Evolutionary conservation across 2,329 filamentous ascomycete genomes (phyloP).

Genomic region (Ophiostoma himal-ulmi): DNA sequence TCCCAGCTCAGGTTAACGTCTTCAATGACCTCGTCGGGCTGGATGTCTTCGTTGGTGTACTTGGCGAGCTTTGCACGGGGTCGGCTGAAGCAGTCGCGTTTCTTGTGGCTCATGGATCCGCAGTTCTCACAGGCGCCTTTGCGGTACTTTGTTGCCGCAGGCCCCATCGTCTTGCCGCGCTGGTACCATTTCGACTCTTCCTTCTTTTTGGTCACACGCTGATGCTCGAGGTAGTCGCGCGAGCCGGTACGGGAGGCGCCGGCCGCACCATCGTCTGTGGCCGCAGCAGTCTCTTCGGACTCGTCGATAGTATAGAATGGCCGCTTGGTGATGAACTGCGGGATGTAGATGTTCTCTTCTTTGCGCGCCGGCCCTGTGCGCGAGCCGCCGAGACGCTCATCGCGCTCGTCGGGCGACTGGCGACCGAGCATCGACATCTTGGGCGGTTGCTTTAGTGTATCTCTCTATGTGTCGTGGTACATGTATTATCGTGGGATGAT

Average conservation of each 20-base stretch:
- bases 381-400: slow-evolving; percentile 26
- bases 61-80: slow-evolving; percentile 85
- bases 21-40: slow-evolving; percentile 83
- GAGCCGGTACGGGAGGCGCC: slow-evolving; percentile 11
- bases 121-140: slow-evolving; percentile 99
- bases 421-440: slow-evolving; percentile 27
- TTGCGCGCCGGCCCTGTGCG: slow-evolving; percentile 42
- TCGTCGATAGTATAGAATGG: slow-evolving; percentile 75
- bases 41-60: slow-evolving; percentile 88
- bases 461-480: neutral
- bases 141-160: slow-evolving; percentile 90
- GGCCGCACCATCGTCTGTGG: slow-evolving; percentile 8
- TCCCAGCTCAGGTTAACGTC: slow-evolving; percentile 90
- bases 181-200: slow-evolving; percentile 86
- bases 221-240: slow-evolving; percentile 84
- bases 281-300: slow-evolving; percentile 33
- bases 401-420: slow-evolving; percentile 27
- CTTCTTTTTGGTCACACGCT: slow-evolving; percentile 73
- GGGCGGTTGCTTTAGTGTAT: slow-evolving; percentile 5
- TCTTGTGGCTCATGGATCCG: slow-evolving; percentile 93
- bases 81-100: slow-evolving; percentile 84
- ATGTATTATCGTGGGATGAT: neutral
- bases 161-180: slow-evolving; percentile 74
- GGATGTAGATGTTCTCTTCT: slow-evolving; percentile 97
- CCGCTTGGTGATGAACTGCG: slow-evolving; percentile 94